These are phyloP conservation scores for Rhododendron griersonianum DNA, from an alignment of 148 eudicot species.

Conservation along the genomic window DNA sequence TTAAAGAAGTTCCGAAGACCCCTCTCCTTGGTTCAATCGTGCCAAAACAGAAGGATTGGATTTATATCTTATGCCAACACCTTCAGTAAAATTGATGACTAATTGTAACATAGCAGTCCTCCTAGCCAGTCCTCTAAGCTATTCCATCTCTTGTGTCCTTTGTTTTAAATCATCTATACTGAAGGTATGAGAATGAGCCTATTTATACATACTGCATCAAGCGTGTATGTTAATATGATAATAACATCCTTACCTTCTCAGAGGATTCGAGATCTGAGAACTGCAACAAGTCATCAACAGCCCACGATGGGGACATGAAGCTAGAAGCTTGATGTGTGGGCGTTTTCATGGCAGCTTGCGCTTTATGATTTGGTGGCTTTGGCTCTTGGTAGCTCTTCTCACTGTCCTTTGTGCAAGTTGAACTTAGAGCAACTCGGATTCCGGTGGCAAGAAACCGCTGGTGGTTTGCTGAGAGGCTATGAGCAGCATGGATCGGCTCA, in stretches of 20 bases:
- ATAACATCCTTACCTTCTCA: conserved; percentile 47
- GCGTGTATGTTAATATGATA: background rate
- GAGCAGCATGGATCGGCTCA: conserved; percentile 64
- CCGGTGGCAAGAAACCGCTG: conserved; percentile 91
- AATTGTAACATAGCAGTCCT: background rate
- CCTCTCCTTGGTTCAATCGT: background rate
- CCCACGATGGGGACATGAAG: conserved; percentile 63
- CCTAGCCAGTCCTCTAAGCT: background rate
- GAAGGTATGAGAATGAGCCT: background rate
- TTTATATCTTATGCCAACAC: background rate
- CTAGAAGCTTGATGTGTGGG: conserved; percentile 35
- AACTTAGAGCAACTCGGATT: conserved; percentile 61
- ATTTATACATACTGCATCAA: background rate
- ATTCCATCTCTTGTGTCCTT: background rate
- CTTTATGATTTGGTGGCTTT: conserved; percentile 45
- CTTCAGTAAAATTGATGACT: background rate
- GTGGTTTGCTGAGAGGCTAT: conserved; percentile 72
- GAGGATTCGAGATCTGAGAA: conserved; percentile 60
- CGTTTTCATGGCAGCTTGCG: conserved; percentile 33
- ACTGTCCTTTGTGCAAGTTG: conserved; percentile 30
- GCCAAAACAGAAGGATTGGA: background rate
- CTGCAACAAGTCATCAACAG: conserved; percentile 74
- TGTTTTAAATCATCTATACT: background rate
- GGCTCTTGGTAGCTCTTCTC: conserved; percentile 46
- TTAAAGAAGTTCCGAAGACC: background rate